These are phyloP conservation scores for Eucalyptus erythrocorys DNA, from an alignment of 345 rosid species.

Conservation along the genomic window DNA sequence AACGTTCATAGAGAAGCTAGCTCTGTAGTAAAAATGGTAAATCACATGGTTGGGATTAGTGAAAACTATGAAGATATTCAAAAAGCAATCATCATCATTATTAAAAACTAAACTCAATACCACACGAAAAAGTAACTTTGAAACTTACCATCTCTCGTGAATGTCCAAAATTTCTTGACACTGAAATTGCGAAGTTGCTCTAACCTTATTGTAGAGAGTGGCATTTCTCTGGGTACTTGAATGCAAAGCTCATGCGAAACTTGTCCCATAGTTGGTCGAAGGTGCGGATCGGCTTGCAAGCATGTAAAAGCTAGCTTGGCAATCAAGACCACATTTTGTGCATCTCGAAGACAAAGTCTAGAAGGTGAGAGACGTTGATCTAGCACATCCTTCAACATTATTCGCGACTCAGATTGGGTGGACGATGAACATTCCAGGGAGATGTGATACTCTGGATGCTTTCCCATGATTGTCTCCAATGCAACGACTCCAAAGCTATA, in stretches of 20 bases:
- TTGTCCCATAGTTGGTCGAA: not conserved
- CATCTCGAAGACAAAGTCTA: not conserved
- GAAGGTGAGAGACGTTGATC: too few relatives aligned
- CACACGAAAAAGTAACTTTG: fast-evolving
- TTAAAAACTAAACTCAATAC: not conserved
- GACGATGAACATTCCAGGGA: fast-evolving
- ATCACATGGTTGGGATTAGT: not conserved
- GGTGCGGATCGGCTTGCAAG: not conserved
- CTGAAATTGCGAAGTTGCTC: not conserved
- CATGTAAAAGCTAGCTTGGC: not conserved
- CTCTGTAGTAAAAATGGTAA: not conserved
- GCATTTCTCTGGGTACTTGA: not conserved
- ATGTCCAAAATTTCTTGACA: fast-evolving
- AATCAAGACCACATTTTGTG: too few relatives aligned
- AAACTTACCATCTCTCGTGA: not conserved
- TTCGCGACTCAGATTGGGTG: too few relatives aligned
- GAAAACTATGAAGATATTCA: not conserved
- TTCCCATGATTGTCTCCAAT: too few relatives aligned
- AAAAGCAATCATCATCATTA: fast-evolving
- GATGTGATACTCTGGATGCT: too few relatives aligned
- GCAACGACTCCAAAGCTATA: too few relatives aligned
- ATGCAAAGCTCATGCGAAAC: not conserved
- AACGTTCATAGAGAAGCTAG: not conserved
- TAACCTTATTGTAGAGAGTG: not conserved
- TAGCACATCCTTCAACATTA: too few relatives aligned